Percentiles rank a stretch among this genome's conserved stretches.
Conservation (phyloP, 176 grass and related monocot species). For the Bolboschoenus planiculmis region DNA sequence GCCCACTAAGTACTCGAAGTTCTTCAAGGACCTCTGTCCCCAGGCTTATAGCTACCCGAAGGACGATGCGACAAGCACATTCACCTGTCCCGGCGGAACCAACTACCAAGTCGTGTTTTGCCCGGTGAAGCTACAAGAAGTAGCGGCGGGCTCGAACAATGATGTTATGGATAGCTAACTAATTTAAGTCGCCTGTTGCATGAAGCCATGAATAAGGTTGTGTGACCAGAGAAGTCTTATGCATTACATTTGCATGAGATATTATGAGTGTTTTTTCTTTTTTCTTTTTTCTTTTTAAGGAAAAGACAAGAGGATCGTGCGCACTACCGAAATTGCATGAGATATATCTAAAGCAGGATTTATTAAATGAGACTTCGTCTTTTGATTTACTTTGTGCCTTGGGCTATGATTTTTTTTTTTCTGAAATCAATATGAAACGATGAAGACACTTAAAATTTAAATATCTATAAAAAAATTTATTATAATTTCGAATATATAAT, state of each 20-base stretch:
- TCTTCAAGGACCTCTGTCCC: slow-evolving; percentile 48
- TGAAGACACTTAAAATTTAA: too few relatives aligned
- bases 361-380: too few relatives aligned
- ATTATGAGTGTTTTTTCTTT: background rate
- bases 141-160: background rate
- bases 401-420: too few relatives aligned
- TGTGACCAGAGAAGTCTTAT: background rate
- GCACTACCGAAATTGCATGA: too few relatives aligned
- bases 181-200: background rate
- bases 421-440: too few relatives aligned
- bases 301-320: too few relatives aligned
- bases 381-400: too few relatives aligned
- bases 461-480: too few relatives aligned
- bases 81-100: slow-evolving; percentile 40
- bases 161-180: background rate
- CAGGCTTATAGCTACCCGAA: slow-evolving; percentile 59
- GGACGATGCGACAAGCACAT: slow-evolving; percentile 37
- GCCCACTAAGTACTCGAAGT: slow-evolving; percentile 38
- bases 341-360: too few relatives aligned
- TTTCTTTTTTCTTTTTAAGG: too few relatives aligned
- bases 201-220: background rate
- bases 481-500: too few relatives aligned
- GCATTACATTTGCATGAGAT: background rate
- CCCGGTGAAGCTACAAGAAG: slow-evolving; percentile 8
- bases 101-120: slow-evolving; percentile 53